Evolutionary conservation across 257 asterid species (phyloP).

Genomic region (Solanum bukasovii): DNA sequence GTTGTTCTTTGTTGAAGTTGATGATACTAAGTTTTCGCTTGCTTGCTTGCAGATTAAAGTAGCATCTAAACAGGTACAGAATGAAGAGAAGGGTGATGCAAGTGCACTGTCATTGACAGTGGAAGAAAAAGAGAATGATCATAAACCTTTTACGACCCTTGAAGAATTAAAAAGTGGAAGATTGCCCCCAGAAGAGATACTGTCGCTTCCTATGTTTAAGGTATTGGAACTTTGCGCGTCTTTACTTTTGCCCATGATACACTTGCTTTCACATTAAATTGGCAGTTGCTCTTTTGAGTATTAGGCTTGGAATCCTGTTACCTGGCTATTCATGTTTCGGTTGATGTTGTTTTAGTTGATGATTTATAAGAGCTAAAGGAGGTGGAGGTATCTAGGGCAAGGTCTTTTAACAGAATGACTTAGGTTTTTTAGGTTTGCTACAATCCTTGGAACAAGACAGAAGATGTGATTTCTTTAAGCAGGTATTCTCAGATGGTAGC

Average conservation of each 20-base stretch:
- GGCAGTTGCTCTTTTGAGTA: neutral
- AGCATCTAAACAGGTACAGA: constrained; percentile 59
- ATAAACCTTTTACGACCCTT: constrained; percentile 44
- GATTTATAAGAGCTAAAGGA: neutral
- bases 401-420: neutral
- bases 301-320: neutral
- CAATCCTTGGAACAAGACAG: neutral
- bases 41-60: constrained; percentile 55
- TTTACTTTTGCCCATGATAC: neutral
- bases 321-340: neutral
- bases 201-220: constrained; percentile 91
- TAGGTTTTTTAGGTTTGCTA: neutral
- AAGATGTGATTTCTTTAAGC: neutral
- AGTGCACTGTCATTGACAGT: constrained; percentile 20
- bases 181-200: constrained; percentile 84
- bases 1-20: neutral
- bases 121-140: constrained; percentile 23
- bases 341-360: neutral
- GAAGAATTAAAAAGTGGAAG: constrained; percentile 66
- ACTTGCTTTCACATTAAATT: neutral
- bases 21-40: neutral
- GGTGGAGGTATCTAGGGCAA: neutral
- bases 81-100: constrained; percentile 27
- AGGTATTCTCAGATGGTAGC: neutral
- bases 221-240: constrained; percentile 15